Percentiles rank a stretch among this genome's conserved stretches.
Evolutionary conservation across 2,329 filamentous ascomycete genomes (phyloP).

Genomic region (Hypoxylon sp.): DNA sequence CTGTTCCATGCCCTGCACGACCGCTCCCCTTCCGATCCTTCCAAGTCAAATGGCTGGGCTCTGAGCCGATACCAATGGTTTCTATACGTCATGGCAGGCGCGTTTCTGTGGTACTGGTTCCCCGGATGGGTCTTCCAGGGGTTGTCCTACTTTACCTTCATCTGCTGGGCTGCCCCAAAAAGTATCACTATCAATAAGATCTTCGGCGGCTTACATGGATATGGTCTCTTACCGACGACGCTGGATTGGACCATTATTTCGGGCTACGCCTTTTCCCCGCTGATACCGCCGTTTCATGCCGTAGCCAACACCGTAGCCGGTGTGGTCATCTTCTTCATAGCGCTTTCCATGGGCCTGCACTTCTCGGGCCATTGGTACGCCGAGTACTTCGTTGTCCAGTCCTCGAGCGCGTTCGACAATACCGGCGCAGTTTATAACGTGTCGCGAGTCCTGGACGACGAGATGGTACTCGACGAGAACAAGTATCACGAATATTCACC

Average conservation of each 20-base stretch:
- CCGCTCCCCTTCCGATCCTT: slow-evolving; percentile 60
- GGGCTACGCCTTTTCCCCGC: slow-evolving; percentile 63
- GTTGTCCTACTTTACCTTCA: slow-evolving; percentile 48
- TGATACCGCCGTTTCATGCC: slow-evolving; percentile 67
- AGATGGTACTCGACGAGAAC: slow-evolving; percentile 65
- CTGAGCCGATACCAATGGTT: slow-evolving; percentile 67
- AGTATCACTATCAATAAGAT: slow-evolving; percentile 70
- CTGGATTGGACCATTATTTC: slow-evolving; percentile 72
- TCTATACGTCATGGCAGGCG: slow-evolving; percentile 56
- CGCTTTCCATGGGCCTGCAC: slow-evolving; percentile 66
- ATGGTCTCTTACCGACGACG: slow-evolving; percentile 69
- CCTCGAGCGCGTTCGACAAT: slow-evolving; percentile 70
- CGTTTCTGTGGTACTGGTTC: slow-evolving; percentile 60
- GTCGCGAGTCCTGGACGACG: slow-evolving; percentile 62
- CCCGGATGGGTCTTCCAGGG: slow-evolving; percentile 59
- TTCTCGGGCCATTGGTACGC: slow-evolving; percentile 65
- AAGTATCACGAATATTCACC: slow-evolving; percentile 72
- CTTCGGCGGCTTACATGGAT: slow-evolving; percentile 67
- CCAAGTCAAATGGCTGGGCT: slow-evolving; percentile 63
- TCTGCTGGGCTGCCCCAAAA: slow-evolving; percentile 64
- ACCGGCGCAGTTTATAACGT: slow-evolving; percentile 67
- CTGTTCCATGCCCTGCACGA: slow-evolving; percentile 73
- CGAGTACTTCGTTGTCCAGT: slow-evolving; percentile 68
- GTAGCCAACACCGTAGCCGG: slow-evolving; percentile 66
- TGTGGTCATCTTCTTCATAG: slow-evolving; percentile 62